These are phyloP conservation scores for Sphagnum magellanicum DNA, from an alignment of 228 moss, liverwort and hornwort genomes.

Conservation along the genomic window DNA sequence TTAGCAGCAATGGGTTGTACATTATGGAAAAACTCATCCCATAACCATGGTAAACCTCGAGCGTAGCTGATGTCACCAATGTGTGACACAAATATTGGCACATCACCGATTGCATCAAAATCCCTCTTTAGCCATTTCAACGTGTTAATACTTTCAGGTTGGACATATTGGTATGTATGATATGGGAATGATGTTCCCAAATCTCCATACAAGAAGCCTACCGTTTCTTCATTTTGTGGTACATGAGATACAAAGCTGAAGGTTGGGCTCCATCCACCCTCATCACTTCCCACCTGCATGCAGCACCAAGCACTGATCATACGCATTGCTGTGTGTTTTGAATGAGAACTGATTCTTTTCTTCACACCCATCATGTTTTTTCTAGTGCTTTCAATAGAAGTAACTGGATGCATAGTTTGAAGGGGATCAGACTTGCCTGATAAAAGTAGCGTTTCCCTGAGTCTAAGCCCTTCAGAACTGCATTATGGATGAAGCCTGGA, in stretches of 20 bases:
- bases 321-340: too few relatives aligned
- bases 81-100: slow-evolving; percentile 34
- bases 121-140: slow-evolving; percentile 25
- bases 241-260: slow-evolving; percentile 32
- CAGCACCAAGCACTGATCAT: too few relatives aligned
- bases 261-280: slow-evolving; percentile 42
- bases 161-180: slow-evolving; percentile 31
- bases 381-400: not conserved
- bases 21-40: slow-evolving; percentile 51
- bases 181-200: slow-evolving; percentile 48
- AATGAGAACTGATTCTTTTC: too few relatives aligned
- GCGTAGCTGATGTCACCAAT: slow-evolving; percentile 56
- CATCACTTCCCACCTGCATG: slow-evolving; percentile 42
- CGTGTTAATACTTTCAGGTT: slow-evolving; percentile 35
- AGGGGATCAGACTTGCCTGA: slow-evolving; percentile 20
- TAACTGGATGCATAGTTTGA: not conserved
- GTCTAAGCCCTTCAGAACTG: slow-evolving; percentile 20
- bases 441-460: slow-evolving; percentile 41
- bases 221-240: slow-evolving; percentile 23
- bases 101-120: slow-evolving; percentile 12
- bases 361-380: too few relatives aligned
- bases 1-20: slow-evolving; percentile 35
- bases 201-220: slow-evolving; percentile 47
- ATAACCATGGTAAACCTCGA: slow-evolving; percentile 37
- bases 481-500: slow-evolving; percentile 43